Base-by-base conservation (phyloP, 164 flowering plant species). In the Pachysandra terminalis region DNA sequence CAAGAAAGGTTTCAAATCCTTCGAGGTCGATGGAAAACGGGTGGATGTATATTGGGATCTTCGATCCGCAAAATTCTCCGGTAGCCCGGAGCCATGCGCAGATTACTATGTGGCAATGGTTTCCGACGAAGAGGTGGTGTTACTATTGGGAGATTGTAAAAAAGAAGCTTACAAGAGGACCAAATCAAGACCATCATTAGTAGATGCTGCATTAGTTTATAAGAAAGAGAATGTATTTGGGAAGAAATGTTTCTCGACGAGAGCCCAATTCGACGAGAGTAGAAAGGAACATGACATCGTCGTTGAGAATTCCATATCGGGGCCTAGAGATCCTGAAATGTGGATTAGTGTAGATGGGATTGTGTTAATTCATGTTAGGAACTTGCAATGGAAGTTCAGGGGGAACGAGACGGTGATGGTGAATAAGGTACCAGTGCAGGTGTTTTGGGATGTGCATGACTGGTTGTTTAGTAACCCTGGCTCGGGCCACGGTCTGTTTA, bases 21-120 rank as follows among this genome's bases (percentile, higher is more conserved):
- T 92, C 37, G 88, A 84, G n/a, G 82, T 89, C 0, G 94, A 89
- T 0, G 86, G 86, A 8, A 65, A 69, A 55, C 83, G 65, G 8
- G 71, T 90, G 4, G 90, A 89, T 0, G 85, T 87, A 12, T 85
- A 75, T 51, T 95, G 97, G 99, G 98, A 92, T 74, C 75, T 94
- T 23, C 78, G 96, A 0, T 71, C 93, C 0, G 96, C 97, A 2
- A 94, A 86, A 71, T 91, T 87, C 70, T 59, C 84, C 0, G 77
- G 84, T 0, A 68, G 93, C 41, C 88, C 96, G 0, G 96, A 91
- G 64, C 97, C 98, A 0, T 63, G 37, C 22, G 21, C 80, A 2
- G 92, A 91, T 57, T 91, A 81, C 68, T 91, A 90, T 55, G 89
- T 91, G 0, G 97, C 97, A 0, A 13, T 94, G 19, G 91, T 90